These are phyloP conservation scores for Globisporangium nagaii DNA, from an alignment of 352 stramenopile species.

Conservation along the genomic window DNA sequence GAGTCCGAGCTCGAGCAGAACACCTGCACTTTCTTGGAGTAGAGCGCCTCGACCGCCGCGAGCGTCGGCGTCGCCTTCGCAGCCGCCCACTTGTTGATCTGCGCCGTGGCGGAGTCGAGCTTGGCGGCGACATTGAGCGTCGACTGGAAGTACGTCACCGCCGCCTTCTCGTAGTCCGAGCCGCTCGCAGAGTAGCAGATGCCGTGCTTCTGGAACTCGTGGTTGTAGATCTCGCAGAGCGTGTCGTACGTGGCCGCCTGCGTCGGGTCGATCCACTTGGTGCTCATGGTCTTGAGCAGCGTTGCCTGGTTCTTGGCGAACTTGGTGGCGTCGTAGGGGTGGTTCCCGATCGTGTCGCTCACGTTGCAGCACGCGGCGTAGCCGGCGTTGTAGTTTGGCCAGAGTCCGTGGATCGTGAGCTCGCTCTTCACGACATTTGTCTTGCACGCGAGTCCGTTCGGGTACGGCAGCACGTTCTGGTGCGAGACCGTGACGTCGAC, in stretches of 20 bases:
- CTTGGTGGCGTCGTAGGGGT: constrained; percentile 35
- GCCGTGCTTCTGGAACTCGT: constrained; percentile 2
- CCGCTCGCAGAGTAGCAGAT: constrained; percentile 38
- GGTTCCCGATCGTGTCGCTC: constrained; percentile 38
- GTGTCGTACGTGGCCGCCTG: constrained; percentile 49
- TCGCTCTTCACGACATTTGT: constrained; percentile 33
- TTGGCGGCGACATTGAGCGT: constrained; percentile 39
- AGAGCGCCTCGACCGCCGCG: constrained; percentile 37
- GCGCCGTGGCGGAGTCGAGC: constrained; percentile 26
- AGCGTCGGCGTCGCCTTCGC: constrained; percentile 19
- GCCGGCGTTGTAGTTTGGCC: constrained; percentile 66
- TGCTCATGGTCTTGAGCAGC: constrained; percentile 42
- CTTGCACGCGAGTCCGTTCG: constrained; percentile 39
- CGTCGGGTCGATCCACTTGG: constrained; percentile 59
- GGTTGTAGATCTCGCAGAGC: constrained; percentile 32
- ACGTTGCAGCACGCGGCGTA: constrained; percentile 65
- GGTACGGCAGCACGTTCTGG: constrained; percentile 61
- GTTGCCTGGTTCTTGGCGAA: constrained; percentile 36
- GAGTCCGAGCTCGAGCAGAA: constrained; percentile 51
- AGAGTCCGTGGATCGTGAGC: constrained; percentile 66
- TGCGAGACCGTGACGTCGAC: constrained; percentile 70
- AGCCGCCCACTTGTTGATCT: constrained; percentile 47
- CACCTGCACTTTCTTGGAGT: constrained; percentile 47
- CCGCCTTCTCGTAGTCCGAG: constrained; percentile 35
- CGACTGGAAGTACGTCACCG: constrained; percentile 58